phyloP scores from a whole-genome alignment of 306 rosid species.

The Begonia fuchsioides region DNA sequence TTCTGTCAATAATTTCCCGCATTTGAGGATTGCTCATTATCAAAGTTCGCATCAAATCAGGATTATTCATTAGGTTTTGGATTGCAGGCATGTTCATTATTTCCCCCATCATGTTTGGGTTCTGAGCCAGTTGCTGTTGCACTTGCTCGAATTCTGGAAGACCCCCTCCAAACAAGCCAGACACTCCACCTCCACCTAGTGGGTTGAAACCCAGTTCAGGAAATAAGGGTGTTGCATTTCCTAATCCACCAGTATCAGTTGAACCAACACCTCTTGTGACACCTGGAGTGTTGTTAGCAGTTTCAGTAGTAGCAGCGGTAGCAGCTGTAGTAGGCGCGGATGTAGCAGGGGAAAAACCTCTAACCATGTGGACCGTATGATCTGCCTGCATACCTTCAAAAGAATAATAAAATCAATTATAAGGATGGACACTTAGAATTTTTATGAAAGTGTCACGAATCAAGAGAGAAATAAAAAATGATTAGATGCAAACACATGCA shows the following conservation, averaged over 20 bases:
- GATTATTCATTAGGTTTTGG: conserved; percentile 57
- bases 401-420: background rate
- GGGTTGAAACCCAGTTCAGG: conserved; percentile 50
- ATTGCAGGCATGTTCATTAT: conserved; percentile 67
- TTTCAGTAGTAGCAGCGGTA: conserved; percentile 26
- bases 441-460: no score
- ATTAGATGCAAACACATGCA: no score
- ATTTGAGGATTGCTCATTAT: conserved; percentile 78
- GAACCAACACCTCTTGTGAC: conserved; percentile 33
- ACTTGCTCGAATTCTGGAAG: conserved; percentile 60
- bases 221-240: conserved; percentile 42
- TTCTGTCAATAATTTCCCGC: conserved; percentile 73
- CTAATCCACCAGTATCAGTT: conserved; percentile 40
- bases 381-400: conserved; percentile 65
- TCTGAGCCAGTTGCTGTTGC: conserved; percentile 58
- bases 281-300: conserved; percentile 30
- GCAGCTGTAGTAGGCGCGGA: conserved; percentile 13
- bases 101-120: conserved; percentile 60
- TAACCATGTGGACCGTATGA: conserved; percentile 76
- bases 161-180: conserved; percentile 46
- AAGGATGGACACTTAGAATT: background rate
- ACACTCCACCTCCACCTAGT: conserved; percentile 30
- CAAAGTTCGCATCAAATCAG: conserved; percentile 58
- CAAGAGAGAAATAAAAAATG: no score
- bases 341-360: conserved; percentile 42